These are phyloP conservation scores for Ustilago sp. DNA, from an alignment of 1,284 basidiomycete genomes.

Conservation along the genomic window DNA sequence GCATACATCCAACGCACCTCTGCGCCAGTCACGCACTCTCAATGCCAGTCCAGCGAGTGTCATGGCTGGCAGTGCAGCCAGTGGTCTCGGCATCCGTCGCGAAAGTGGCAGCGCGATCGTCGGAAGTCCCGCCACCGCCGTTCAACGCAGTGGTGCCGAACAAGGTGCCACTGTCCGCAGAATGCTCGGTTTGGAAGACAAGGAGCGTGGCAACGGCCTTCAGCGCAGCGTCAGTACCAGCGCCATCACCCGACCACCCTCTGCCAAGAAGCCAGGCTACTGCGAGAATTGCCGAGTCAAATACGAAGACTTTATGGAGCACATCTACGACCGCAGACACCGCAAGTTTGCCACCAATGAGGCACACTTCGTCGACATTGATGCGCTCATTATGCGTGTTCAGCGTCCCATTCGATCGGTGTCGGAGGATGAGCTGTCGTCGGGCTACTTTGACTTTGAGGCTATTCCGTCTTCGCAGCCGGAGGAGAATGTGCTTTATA, in stretches of 20 bases:
- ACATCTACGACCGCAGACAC: constrained; percentile 81
- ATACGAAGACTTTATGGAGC: constrained; percentile 92
- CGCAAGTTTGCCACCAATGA: constrained; percentile 85
- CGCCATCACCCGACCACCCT: constrained; percentile 69
- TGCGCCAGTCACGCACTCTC: constrained; percentile 21
- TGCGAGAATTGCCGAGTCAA: constrained; percentile 95
- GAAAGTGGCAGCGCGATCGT: constrained; percentile 32
- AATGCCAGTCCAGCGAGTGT: constrained; percentile 49
- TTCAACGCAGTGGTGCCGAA: constrained; percentile 16
- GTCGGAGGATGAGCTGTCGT: constrained; percentile 34
- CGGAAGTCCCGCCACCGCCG: constrained; percentile 17
- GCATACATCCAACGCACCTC: constrained; percentile 47
- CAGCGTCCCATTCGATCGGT: constrained; percentile 65
- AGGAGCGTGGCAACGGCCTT: constrained; percentile 21
- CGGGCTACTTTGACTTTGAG: constrained; percentile 35
- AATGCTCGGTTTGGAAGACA: constrained; percentile 57
- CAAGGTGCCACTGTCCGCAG: constrained; percentile 55
- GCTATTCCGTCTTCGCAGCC: constrained; percentile 44
- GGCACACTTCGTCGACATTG: constrained; percentile 84
- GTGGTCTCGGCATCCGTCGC: constrained; percentile 45
- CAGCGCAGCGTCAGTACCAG: constrained; percentile 54
- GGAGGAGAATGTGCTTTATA: constrained; percentile 26
- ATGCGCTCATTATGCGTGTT: constrained; percentile 81
- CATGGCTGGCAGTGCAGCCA: constrained; percentile 43
- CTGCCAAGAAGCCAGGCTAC: constrained; percentile 90